phyloP scores from a whole-genome alignment of 257 asterid genomes.

The Nicotiana tabacum region DNA sequence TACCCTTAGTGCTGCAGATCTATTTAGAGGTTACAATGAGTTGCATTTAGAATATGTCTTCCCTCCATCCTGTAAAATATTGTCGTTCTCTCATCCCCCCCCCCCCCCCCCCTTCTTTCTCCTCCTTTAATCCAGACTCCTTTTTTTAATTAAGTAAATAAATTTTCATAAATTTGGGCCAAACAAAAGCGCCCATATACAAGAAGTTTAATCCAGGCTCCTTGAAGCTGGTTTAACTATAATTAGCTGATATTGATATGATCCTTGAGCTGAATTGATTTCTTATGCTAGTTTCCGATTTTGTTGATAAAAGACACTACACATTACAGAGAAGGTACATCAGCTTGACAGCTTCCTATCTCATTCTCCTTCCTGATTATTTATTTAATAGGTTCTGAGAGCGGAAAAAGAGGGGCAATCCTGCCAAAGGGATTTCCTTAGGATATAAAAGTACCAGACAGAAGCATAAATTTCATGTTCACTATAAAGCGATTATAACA shows the following conservation, averaged over 20 bases:
- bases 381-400: neutral
- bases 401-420: neutral
- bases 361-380: neutral
- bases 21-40: neutral
- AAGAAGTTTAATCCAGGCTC: neutral
- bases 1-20: neutral
- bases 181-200: too few relatives aligned
- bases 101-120: neutral
- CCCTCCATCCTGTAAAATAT: neutral
- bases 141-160: too few relatives aligned
- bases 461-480: neutral
- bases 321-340: neutral
- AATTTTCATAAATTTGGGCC: too few relatives aligned
- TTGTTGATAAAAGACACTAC: neutral
- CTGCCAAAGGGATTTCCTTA: neutral
- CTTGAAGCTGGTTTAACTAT: neutral
- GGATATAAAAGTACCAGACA: neutral
- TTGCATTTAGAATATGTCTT: neutral
- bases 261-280: neutral
- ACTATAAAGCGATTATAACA: neutral
- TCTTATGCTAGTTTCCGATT: neutral
- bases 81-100: neutral
- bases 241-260: neutral
- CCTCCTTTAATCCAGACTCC: neutral
- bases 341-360: neutral